Evolutionary conservation across 73 alveolate species (phyloP), one percentile per base, ranked within the genome.

Genomic region (Stentor roeselii): DNA sequence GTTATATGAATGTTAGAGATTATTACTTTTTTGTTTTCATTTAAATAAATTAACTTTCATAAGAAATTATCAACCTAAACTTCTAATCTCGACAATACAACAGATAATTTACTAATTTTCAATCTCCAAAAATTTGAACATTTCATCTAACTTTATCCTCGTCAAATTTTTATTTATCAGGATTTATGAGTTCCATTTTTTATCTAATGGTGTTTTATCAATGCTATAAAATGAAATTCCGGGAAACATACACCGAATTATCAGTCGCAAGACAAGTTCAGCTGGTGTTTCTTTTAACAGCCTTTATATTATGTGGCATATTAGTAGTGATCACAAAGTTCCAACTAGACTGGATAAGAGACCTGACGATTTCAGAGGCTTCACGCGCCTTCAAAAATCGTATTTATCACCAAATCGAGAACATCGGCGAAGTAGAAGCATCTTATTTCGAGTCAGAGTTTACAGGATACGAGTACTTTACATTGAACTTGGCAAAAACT

Each of bases 241-340:
- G 67, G 6, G 67, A 50, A 11, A 21, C 6, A 11, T 50, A 11
- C 21, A 50, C 30, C 21, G 21, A 21, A 50, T 50, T 6, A 21
- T 50, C 67, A 50, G 6, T 50, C 6, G 67, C 30, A 6, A 6
- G 67, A 11, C 67, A 50, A 50, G 30, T 50, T 11, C 67, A 50
- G 21, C 30, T 50, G 6, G 67, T 50, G 67, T 50, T 50, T 50
- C 6, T 50, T 11, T 11, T 6, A 11, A 11, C 67, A 50, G 67
- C 67, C 6, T 50, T 50, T 21, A 11, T 50, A 11, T 50, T 50
- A 50, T 11, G 30, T 50, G 6, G 6, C 30, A 50, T 50, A 11
- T 50, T 50, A 50, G 67, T 50, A 50, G 67, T 50, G 30, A 50
- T 50, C 67, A 50, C 67, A 50, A 50, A 50, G 67, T 50, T 50